Conservation (phyloP, 1,139 yeast genomes). For the Blastobotrys arbuscula region DNA sequence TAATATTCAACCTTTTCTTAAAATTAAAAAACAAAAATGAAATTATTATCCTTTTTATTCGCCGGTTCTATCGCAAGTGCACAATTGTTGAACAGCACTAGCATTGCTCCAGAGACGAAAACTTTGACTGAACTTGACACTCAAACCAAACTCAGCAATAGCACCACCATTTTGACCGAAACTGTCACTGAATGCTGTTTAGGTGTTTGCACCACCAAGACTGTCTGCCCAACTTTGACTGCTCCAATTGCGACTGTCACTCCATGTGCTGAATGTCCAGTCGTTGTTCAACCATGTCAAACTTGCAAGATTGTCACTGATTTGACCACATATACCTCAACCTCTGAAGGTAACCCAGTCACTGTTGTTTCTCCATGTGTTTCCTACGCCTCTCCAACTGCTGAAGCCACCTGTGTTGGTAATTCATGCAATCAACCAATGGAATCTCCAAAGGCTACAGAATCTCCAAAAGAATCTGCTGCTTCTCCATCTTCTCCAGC, state of each 20-base stretch:
- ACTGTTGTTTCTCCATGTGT: constrained; percentile 23
- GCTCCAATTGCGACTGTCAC: constrained; percentile 22
- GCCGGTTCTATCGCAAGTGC: constrained; percentile 8
- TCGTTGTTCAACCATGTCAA: constrained; percentile 18
- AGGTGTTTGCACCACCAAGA: constrained; percentile 24
- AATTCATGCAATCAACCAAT: constrained; percentile 10
- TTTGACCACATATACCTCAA: constrained; percentile 20
- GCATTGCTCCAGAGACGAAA: constrained; percentile 7
- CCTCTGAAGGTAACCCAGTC: constrained; percentile 15
- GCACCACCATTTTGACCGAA: constrained; percentile 21
- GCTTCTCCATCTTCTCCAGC: constrained; percentile 2
- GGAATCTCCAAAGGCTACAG: background rate
- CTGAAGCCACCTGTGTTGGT: background rate
- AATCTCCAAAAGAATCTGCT: background rate
- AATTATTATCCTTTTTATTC: background rate
- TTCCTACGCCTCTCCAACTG: constrained; percentile 7
- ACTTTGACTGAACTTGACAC: constrained; percentile 12
- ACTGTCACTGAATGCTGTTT: constrained; percentile 27
- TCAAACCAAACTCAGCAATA: constrained; percentile 4
- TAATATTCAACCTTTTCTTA: too few species aligned
- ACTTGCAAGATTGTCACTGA: constrained; percentile 17
- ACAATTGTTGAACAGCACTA: constrained; percentile 3
- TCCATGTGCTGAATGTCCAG: constrained; percentile 19
- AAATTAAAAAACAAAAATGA: background rate
- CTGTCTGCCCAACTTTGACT: constrained; percentile 22